A percentile compares a stretch with the other conserved stretches of the same genome.
These are phyloP conservation scores for Talaromyces sp. DNA, from an alignment of 2,329 filamentous ascomycete species.

Conservation along the genomic window DNA sequence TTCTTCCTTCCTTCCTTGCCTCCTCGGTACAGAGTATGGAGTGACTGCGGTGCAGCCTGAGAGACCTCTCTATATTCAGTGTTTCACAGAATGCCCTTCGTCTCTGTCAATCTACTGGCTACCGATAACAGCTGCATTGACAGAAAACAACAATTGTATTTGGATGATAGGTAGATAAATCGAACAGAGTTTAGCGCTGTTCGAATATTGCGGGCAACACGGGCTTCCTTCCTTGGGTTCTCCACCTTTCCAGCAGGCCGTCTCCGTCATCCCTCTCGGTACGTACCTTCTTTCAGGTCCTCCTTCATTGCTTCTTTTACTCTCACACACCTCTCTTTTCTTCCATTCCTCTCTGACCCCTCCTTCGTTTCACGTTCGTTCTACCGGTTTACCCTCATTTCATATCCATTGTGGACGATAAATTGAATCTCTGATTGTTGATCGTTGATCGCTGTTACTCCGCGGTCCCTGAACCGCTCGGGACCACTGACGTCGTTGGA, in stretches of 20 bases:
- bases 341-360: not conserved
- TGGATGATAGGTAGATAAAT: no score
- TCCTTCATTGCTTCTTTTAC: no score
- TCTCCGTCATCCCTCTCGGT: conserved; percentile 5
- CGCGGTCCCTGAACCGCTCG: conserved; percentile 7
- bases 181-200: no score
- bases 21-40: no score
- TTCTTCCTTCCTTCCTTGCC: not conserved
- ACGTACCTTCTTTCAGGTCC: not conserved
- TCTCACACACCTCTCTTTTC: not conserved
- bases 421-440: not conserved
- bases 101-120: no score
- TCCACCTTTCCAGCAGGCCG: conserved; percentile 4
- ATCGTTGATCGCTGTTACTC: not conserved
- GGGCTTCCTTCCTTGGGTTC: not conserved
- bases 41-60: no score
- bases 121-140: no score
- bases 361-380: not conserved
- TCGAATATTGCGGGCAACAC: not conserved
- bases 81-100: no score
- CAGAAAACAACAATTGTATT: no score
- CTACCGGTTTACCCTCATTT: not conserved
- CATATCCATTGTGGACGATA: not conserved
- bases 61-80: no score
- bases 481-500: conserved; percentile 9